Conservation (phyloP, 805 yeast genomes). For the Lachancea sp. region DNA sequence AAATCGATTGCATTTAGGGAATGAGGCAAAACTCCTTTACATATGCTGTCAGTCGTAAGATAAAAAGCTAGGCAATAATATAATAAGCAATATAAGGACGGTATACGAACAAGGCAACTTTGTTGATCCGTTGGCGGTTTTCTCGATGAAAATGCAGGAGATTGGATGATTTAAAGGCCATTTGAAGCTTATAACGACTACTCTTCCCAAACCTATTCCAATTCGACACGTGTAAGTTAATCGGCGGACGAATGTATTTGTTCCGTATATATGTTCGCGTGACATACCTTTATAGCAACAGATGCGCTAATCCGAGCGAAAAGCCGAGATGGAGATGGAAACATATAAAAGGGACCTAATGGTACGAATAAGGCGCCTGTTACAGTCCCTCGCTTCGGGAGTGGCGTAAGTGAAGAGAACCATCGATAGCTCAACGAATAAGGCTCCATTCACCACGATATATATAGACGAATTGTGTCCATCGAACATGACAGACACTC, state of each 20-base stretch:
- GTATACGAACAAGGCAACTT: no score
- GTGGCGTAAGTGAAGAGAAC: neutral
- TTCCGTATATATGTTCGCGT: no score
- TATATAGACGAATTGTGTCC: no score
- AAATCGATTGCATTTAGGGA: slow-evolving; percentile 7
- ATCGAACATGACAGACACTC: slow-evolving; percentile 18
- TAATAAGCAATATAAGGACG: no score
- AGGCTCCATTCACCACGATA: no score
- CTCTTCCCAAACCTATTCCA: neutral
- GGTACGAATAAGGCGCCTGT: neutral
- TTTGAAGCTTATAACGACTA: no score
- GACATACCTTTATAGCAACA: slow-evolving; percentile 1
- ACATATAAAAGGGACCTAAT: neutral
- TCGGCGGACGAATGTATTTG: no score
- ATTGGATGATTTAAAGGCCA: no score
- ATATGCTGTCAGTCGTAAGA: no score
- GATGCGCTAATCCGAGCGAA: slow-evolving; percentile 2
- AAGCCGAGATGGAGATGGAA: neutral
- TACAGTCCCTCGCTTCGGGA: neutral
- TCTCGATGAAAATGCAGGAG: no score
- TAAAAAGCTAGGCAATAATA: no score
- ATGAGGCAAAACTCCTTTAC: neutral
- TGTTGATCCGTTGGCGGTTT: no score
- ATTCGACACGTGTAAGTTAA: neutral
- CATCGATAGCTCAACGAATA: neutral